phyloP scores from a whole-genome alignment of 148 eudicot species.

The Hydrangea macrophylla region DNA sequence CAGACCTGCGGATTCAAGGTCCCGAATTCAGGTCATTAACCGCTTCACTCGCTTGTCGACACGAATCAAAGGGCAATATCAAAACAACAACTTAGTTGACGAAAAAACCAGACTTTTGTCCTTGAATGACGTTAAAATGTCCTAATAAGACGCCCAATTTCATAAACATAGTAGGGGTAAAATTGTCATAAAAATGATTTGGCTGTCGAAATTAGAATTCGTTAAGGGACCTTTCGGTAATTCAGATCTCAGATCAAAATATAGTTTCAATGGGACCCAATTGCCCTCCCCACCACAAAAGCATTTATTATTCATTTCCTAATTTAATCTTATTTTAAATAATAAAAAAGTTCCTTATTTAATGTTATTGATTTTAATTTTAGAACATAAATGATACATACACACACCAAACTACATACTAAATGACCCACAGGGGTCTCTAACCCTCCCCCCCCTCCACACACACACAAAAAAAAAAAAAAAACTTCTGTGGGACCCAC shows the following conservation, averaged over 20 bases:
- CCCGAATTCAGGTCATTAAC: neutral
- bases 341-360: too few relatives aligned
- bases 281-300: neutral
- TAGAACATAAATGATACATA: too few relatives aligned
- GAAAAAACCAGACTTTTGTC: neutral
- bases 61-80: neutral
- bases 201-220: neutral
- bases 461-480: too few relatives aligned
- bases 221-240: neutral
- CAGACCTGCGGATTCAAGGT: neutral
- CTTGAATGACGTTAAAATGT: neutral
- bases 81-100: neutral
- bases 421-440: too few relatives aligned
- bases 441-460: too few relatives aligned
- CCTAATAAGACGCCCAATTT: neutral
- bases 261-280: neutral
- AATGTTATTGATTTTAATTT: too few relatives aligned
- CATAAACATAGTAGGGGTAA: neutral
- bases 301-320: too few relatives aligned
- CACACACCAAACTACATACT: too few relatives aligned
- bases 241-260: neutral
- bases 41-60: neutral
- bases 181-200: neutral
- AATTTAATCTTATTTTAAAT: neutral
- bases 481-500: too few relatives aligned